Base-by-base conservation (phyloP, 192 early-diverging fungal genomes). In the Dimargaris cristalligena region DNA sequence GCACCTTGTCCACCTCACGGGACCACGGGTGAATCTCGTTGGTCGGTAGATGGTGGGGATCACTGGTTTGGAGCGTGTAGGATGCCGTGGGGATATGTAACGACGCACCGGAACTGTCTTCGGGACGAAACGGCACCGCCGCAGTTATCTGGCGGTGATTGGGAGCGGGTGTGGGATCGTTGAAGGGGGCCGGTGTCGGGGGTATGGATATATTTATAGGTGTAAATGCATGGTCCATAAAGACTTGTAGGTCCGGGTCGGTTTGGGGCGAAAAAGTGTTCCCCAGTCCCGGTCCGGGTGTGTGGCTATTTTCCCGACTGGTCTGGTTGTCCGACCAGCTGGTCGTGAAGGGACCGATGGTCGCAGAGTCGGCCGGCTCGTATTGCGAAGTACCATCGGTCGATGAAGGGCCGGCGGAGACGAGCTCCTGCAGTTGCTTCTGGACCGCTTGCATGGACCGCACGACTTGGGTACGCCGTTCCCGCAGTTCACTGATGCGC, bases 1-100 rank as follows among this genome's bases (percentile, higher is more conserved):
- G 67, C 10, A 82, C 85, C 45, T 80, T 80, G 52, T 65, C 62
- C 28, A 91, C 85, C 34, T 90, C 81, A 1, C 72, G 65, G 2
- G 81, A 76, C 88, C 88, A 93, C 30, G 81, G 81, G 62, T 77
- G 74, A 61, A 58, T 20, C 48, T 32, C 20, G 47, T 31, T 16
- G 38, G 8, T 16, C 6, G 38, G 38, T 41, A 41, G 38, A 6
- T 41, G 38, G 16, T 6, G 6, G 6, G 38, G 38, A 16, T 41
- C 38, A 16, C 38, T 41, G 38, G 38, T 41, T 6, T 41, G 38
- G 8, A 41, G 38, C 16, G 38, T 41, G 38, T 41, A 41, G 38
- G 38, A 41, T 6, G 38, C 38, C 8, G 38, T 16, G 38, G 38
- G 38, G 8, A 41, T 16, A 6, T 41, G 38, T 6, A 16, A 6